Base-by-base conservation (phyloP, 805 yeast genomes). In the Ogataea neopini region DNA sequence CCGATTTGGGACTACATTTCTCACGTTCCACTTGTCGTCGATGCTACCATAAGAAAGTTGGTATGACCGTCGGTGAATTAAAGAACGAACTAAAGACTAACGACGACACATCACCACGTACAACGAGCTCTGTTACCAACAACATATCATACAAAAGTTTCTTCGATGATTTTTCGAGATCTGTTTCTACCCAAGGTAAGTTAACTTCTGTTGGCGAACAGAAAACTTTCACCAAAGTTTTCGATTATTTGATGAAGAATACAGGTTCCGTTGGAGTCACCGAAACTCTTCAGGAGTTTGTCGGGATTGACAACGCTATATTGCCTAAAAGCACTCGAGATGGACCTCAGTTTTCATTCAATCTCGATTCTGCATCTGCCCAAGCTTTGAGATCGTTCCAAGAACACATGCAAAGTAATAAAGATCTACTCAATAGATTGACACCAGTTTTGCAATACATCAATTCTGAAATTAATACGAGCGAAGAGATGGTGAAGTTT, bases 191-290 rank as follows among this genome's bases (percentile, higher is more conserved):
- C 13, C 50, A 49, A 30, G 42, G 52, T 11, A 56, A 56, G 37
- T 49, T 59, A 36, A 52, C 67, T 2, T 62, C 68, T 0, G 56
- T 63, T 35, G 64, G 64, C 32, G 70, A 66, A 41, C 66, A 63
- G 43, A 60, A 64, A 42, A 62, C 68, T 3, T 66, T 65, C 40
- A 57, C 63, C 39, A 57, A 56, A 36, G 61, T 65, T 2, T 62
- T 66, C 15, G 58, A 61, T 34, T 61, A 63, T 45, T 47, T 66
- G 37, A 54, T 58, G 40, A 55, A 59, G 33, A 50, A 52, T 35
- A 44, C 50, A 14, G 57, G 54, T 14, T 43, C 53, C 1, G 48
- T 57, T 0, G 63, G 67, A 3, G 51, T 63, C 11, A 56, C 64
- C 3, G 55, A 59, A 18, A 59, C 68, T 0, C 40, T 63, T 7